A percentile compares a stretch with the other conserved stretches of the same genome.
Evolutionary conservation across 2,329 filamentous ascomycete genomes (phyloP).

Genomic region (Penicillium brevicompactum): DNA sequence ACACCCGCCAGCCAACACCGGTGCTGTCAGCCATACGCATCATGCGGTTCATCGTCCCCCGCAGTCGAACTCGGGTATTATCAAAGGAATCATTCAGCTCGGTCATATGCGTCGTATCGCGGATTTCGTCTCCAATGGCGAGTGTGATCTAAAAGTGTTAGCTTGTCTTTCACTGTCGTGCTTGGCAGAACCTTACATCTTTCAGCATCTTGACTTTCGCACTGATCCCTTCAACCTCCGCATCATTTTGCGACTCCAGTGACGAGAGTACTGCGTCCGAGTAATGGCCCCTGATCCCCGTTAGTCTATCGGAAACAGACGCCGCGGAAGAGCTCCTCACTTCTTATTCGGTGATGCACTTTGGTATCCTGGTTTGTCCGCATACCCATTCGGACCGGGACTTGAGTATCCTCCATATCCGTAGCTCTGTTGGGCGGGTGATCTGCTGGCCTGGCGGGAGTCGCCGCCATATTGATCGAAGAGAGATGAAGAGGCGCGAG

Average conservation of each 20-base stretch:
- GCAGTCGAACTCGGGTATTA: conserved; percentile 74
- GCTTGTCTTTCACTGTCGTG: not conserved
- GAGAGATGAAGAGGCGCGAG: conserved; percentile 69
- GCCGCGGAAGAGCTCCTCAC: conserved; percentile 47
- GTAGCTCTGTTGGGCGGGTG: conserved; percentile 50
- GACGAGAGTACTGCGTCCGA: conserved; percentile 88
- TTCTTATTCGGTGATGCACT: conserved; percentile 71
- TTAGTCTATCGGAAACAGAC: not conserved
- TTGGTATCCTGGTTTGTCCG: conserved; percentile 46
- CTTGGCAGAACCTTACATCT: conserved; percentile 62
- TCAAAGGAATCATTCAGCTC: conserved; percentile 98
- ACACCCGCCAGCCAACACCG: conserved; percentile 94
- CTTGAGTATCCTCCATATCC: conserved; percentile 37
- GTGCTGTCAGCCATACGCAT: conserved; percentile 90
- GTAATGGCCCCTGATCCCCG: conserved; percentile 73
- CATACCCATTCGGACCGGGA: conserved; percentile 25
- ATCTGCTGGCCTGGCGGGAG: conserved; percentile 44
- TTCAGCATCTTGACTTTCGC: conserved; percentile 89
- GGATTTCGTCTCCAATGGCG: conserved; percentile 93
- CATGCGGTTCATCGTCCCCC: conserved; percentile 97
- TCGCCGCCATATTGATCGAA: conserved; percentile 72
- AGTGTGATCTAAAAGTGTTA: conserved; percentile 69
- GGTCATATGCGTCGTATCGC: conserved; percentile 81
- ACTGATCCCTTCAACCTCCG: conserved; percentile 84
- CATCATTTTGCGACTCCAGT: conserved; percentile 93